phyloP scores from a whole-genome alignment of 495 filamentous ascomycete genomes.

The Aspergillus hancockii region DNA sequence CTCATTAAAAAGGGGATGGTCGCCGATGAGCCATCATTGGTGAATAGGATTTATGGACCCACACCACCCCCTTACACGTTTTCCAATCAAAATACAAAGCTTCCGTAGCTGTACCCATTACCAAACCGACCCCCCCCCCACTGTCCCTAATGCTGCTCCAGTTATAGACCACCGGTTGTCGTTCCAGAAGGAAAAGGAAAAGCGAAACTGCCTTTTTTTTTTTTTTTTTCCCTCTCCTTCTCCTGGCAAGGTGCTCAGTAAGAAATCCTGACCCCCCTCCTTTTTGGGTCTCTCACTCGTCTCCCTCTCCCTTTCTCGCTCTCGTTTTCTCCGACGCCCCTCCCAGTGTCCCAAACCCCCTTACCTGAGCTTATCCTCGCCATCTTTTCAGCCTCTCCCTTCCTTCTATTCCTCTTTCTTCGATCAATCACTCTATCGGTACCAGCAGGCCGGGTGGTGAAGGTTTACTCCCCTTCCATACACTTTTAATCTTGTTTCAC shows the following conservation, averaged over 20 bases:
- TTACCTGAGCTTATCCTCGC: constrained; percentile 8
- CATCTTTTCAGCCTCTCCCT: constrained; percentile 15
- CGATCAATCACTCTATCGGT: constrained; percentile 4
- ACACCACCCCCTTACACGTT: constrained; percentile 4
- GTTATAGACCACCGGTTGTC: constrained; percentile 1
- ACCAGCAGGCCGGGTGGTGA: constrained; percentile 4
- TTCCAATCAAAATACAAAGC: constrained; percentile 5
- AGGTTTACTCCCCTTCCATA: not conserved
- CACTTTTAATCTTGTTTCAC: constrained; percentile 9
- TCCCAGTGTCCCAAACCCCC: not conserved
- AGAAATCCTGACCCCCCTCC: constrained; percentile 2
- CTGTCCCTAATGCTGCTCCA: constrained; percentile 13
- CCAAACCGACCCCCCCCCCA: not conserved
- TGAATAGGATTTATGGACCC: not conserved
- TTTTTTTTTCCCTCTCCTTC: constrained; percentile 9
- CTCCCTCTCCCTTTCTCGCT: constrained; percentile 1
- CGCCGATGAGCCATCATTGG: constrained; percentile 10
- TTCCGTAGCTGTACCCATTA: not conserved
- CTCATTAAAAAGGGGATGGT: constrained; percentile 19
- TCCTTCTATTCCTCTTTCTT: constrained; percentile 9
- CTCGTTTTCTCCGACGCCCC: constrained; percentile 3
- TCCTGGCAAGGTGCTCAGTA: too few relatives aligned
- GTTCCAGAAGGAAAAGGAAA: constrained; percentile 16
- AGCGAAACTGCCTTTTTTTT: constrained; percentile 5
- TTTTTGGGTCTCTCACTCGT: constrained; percentile 6